Evolutionary conservation across 2,329 filamentous ascomycete species (phyloP).

Genomic region (Massarina eburnea): DNA sequence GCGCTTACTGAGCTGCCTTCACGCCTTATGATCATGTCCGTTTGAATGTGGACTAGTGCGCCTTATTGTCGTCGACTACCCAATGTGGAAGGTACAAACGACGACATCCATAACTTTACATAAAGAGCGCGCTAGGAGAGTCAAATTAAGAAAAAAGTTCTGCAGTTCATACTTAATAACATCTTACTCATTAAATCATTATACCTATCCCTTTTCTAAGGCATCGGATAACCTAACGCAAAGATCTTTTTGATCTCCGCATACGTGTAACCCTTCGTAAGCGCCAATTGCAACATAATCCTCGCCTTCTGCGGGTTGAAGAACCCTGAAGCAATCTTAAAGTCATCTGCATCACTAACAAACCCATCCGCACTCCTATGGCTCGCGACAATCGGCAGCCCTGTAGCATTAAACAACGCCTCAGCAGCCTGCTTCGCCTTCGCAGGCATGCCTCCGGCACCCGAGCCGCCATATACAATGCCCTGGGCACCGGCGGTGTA

Average conservation of each 20-base stretch:
- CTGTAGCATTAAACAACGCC: constrained; percentile 48
- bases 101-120: too few relatives aligned
- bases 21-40: not conserved
- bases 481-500: constrained; percentile 56
- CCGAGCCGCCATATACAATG: constrained; percentile 59
- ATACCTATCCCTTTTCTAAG: constrained; percentile 9
- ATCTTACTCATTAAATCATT: too few relatives aligned
- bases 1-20: too few relatives aligned
- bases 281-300: constrained; percentile 50
- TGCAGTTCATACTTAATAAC: too few relatives aligned
- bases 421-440: constrained; percentile 42
- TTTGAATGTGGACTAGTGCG: constrained; percentile 6
- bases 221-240: constrained; percentile 33
- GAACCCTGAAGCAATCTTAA: constrained; percentile 52
- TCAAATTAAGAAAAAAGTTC: too few relatives aligned
- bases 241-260: constrained; percentile 50
- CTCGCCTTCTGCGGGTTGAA: constrained; percentile 60
- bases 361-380: constrained; percentile 56
- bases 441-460: constrained; percentile 52
- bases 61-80: constrained; percentile 32
- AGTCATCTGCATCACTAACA: constrained; percentile 38
- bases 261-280: constrained; percentile 34
- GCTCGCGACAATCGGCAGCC: constrained; percentile 55
- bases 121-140: too few relatives aligned
- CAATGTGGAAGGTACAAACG: too few relatives aligned